Conservation (phyloP, 1,139 yeast genomes). For the Candida sanyaensis region DNA sequence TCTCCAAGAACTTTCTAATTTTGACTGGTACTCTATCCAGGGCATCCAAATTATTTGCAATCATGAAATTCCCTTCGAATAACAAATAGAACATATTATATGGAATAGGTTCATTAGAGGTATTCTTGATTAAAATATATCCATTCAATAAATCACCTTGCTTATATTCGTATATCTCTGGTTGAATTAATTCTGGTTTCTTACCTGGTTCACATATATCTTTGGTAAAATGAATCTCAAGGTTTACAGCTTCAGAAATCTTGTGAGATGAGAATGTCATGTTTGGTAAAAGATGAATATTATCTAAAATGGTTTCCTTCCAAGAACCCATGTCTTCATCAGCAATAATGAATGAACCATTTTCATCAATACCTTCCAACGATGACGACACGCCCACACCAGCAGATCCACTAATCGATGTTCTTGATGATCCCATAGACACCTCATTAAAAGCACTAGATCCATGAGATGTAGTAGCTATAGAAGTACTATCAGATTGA, state of each 20-base stretch:
- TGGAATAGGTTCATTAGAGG: slow-evolving; percentile 25
- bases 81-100: slow-evolving; percentile 46
- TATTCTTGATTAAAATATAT: slow-evolving; percentile 31
- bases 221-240: slow-evolving; percentile 35
- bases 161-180: slow-evolving; percentile 36
- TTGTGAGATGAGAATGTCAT: slow-evolving; percentile 30
- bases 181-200: slow-evolving; percentile 33
- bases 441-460: slow-evolving; percentile 3
- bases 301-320: slow-evolving; percentile 43
- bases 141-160: slow-evolving; percentile 47
- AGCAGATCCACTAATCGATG: neutral
- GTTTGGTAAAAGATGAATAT: slow-evolving; percentile 36
- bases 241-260: slow-evolving; percentile 27
- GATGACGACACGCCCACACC: neutral
- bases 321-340: slow-evolving; percentile 35
- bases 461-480: slow-evolving; percentile 1
- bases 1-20: slow-evolving; percentile 28
- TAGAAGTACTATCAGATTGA: slow-evolving; percentile 2
- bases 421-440: slow-evolving; percentile 1
- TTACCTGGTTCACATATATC: slow-evolving; percentile 34
- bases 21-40: slow-evolving; percentile 17
- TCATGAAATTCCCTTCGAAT: slow-evolving; percentile 37
- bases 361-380: slow-evolving; percentile 1
- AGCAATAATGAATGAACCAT: slow-evolving; percentile 18
- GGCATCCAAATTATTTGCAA: slow-evolving; percentile 15